Evolutionary conservation across 2,329 filamentous ascomycete species (phyloP).

Genomic region (Penicillium sp.): DNA sequence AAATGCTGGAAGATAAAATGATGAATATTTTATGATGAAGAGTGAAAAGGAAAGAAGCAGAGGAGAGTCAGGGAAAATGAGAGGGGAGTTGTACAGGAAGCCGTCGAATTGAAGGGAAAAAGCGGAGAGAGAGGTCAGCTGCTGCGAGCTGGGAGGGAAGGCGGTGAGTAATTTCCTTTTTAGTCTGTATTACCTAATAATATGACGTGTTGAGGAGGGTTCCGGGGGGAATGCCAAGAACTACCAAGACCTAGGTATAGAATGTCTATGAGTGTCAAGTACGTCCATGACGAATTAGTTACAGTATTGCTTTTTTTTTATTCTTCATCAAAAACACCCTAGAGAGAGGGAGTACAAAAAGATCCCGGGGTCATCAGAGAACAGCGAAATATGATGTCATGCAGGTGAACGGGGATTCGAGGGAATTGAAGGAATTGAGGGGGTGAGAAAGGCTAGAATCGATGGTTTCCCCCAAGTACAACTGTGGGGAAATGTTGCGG

Average conservation of each 20-base stretch:
- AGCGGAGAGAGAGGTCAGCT: slow-evolving; percentile 11
- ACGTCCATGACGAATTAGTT: not conserved
- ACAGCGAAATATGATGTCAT: slow-evolving; percentile 17
- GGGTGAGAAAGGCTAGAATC: slow-evolving; percentile 17
- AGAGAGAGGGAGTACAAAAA: not conserved
- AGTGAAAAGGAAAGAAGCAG: slow-evolving; percentile 17
- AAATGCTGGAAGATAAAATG: slow-evolving; percentile 10
- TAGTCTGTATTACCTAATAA: not conserved
- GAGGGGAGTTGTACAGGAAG: slow-evolving; percentile 16
- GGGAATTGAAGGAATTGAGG: not conserved
- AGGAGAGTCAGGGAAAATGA: slow-evolving; percentile 10
- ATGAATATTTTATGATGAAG: slow-evolving; percentile 10
- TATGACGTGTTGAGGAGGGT: not conserved
- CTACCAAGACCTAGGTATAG: not conserved
- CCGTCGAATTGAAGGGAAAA: slow-evolving; percentile 17
- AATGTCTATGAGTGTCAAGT: not conserved
- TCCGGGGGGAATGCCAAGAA: not conserved
- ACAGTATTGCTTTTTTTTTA: not conserved
- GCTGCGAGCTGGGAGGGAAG: not conserved
- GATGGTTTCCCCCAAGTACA: not conserved
- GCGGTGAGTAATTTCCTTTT: not conserved
- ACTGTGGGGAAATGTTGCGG: slow-evolving; percentile 11
- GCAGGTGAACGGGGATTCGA: slow-evolving; percentile 8
- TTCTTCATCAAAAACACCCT: not conserved
- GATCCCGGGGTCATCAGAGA: slow-evolving; percentile 13